phyloP scores from a whole-genome alignment of 208 protist genomes.

The Leishmania braziliensis region DNA sequence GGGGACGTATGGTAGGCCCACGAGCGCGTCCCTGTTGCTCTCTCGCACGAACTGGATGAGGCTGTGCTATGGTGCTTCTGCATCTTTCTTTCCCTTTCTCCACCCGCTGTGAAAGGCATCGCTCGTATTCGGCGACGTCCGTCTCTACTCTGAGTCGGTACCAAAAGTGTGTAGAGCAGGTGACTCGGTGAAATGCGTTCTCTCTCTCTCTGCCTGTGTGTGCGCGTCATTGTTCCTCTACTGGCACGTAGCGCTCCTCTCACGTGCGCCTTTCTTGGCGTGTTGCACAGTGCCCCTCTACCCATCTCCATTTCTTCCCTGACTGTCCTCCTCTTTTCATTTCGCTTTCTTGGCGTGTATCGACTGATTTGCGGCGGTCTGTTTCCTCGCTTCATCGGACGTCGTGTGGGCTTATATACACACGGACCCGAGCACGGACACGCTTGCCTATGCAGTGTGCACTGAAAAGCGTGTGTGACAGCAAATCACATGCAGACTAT shows the following conservation, averaged over 20 bases:
- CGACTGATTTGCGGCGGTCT: neutral
- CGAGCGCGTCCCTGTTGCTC: neutral
- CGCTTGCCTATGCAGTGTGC: neutral
- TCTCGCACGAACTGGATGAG: neutral
- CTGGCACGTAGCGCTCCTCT: neutral
- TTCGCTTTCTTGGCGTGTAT: neutral
- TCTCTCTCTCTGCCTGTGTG: neutral
- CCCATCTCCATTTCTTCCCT: neutral
- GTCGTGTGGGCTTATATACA: neutral
- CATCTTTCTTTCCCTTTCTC: neutral
- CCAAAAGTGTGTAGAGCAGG: neutral
- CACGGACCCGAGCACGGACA: neutral
- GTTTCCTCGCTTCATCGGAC: neutral
- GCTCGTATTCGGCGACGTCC: neutral
- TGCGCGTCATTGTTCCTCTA: neutral
- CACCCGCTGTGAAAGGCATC: neutral
- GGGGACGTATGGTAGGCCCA: neutral
- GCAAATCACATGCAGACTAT: neutral
- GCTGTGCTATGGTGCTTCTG: neutral
- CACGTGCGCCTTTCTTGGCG: neutral
- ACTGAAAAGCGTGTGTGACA: neutral
- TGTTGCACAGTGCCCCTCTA: neutral
- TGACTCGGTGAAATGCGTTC: neutral
- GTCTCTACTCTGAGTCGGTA: neutral
- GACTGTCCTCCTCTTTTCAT: neutral